Base-by-base conservation (phyloP, 176 grass and related monocot species). In the Oryza meridionalis region DNA sequence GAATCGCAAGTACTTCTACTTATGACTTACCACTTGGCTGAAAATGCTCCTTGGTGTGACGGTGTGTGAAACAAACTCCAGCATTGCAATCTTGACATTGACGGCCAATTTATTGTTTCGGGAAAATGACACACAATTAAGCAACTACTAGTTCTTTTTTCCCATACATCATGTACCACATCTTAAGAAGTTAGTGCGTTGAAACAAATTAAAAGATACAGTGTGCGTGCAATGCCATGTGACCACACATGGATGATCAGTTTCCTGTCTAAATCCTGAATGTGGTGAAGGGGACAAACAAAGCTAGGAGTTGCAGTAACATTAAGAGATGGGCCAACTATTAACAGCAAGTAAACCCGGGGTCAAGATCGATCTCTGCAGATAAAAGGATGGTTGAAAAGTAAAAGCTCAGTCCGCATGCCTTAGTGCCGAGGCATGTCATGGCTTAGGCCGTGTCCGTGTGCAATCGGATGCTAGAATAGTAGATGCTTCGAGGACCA, bases 181-280 rank as follows among this genome's bases (percentile, higher is more conserved):
- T 40, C 11, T n/a, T 46, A 27, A 25, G 11, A 15, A 8, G 64
- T 44, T 5, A 62, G 42, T 44, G 21, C 35, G 29, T 31, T 26
- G 67, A 58, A 58, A 21, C 19, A 31, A 31, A 31, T 31, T 31
- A 31, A n/a, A n/a, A 82, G 22, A n/a, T 82, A 31, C 40, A 6
- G 15, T 51, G 49, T 21, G 51, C 17, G 13, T 29, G 68, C 50
- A 31, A 6, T 19, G 24, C 47, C 74, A 85, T 85, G 83, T 85
- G 66, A 40, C 17, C 66, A 71, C 66, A 71, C 66, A 69, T 70
- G 65, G 3, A 13, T 58, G 16, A 16, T 61, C 73, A 13, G 49
- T 69, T 15, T 70, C 33, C 21, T 69, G 32, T 44, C 22, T 6
- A 67, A 42, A 59, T 59, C 22, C 21, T n/a, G 51, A 58, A 19